Evolutionary conservation across 805 yeast species (phyloP), one percentile per base, ranked within the genome.

Genomic region (Vanderwaltozyma polyspora): DNA sequence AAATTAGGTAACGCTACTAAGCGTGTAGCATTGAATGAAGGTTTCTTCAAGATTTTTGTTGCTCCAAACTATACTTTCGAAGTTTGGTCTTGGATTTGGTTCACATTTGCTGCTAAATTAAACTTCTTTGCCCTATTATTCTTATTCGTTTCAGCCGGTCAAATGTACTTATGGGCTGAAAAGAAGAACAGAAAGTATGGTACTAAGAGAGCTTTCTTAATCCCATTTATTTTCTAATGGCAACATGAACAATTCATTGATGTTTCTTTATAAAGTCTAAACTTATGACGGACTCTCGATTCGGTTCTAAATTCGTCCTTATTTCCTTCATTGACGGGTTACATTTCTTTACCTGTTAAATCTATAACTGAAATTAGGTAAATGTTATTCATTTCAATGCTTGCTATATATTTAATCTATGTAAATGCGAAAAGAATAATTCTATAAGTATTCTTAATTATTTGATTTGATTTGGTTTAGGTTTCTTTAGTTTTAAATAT

Each of bases 1-100:
- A 51, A 55, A 34, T 33, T 49, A 35, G 67, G 67, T 15, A 57
- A 51, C 32, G 44, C 55, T 6, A 58, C 45, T 25, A 43, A 47
- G 25, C 52, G 67, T 44, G 52, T 60, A 22, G 54, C 64, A 15
- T 56, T 97, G 16, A 67, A 68, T 41, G 95, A 95, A 14, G 93
- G 83, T 47, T 81, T 89, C 8, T 91, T 91, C 54, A 68, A 73
- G 40, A 59, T 67, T 38, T 82, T 87, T 24, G 76, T 91, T n/a
- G 81, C 85, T 58, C 98, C 98, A 45, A 91, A 91, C 64, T 91
- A 91, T 59, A 79, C 85, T 46, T 89, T 86, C 57, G 98, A 91
- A 66, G 63, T 73, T 29, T 60, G 79, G 45, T 66, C 77, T 1
- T 91, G 95, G 95, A 52, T 79, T 1, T 59, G 69, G 19, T 75